A percentile compares a stretch with the other conserved stretches of the same genome.
Evolutionary conservation across 495 filamentous ascomycete genomes (phyloP).

Genomic region (Pseudomonodictys pantanalensis): DNA sequence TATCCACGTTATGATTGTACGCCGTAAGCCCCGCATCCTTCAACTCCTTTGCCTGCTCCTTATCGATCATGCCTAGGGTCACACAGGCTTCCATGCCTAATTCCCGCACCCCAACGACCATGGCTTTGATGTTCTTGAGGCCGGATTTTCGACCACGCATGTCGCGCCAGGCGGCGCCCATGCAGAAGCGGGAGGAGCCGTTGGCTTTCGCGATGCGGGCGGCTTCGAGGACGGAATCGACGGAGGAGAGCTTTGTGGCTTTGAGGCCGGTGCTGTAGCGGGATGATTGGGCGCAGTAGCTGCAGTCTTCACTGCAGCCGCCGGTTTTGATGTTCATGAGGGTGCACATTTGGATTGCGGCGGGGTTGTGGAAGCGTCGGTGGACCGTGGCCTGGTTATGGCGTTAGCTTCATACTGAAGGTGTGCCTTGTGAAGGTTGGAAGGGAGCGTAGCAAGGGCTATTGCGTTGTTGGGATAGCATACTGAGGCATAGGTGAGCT

Average conservation of each 20-base stretch:
- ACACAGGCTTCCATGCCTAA: slow-evolving; percentile 87
- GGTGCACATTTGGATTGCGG: slow-evolving; percentile 81
- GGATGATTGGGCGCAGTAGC: slow-evolving; percentile 83
- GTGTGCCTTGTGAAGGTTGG: background rate
- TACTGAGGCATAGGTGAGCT: slow-evolving; percentile 71
- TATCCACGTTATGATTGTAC: slow-evolving; percentile 89
- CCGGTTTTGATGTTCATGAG: slow-evolving; percentile 96
- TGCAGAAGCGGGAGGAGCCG: slow-evolving; percentile 83
- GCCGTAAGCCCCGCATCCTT: slow-evolving; percentile 80
- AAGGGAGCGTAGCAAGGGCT: too few relatives aligned
- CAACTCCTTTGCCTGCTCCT: slow-evolving; percentile 69
- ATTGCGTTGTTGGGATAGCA: slow-evolving; percentile 33
- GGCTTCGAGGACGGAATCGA: slow-evolving; percentile 72
- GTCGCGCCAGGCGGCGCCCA: slow-evolving; percentile 88
- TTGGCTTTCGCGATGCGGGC: slow-evolving; percentile 73
- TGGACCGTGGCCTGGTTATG: slow-evolving; percentile 62
- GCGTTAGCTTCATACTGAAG: background rate
- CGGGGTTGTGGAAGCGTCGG: slow-evolving; percentile 74
- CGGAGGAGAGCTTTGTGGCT: slow-evolving; percentile 70
- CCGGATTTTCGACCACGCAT: slow-evolving; percentile 82
- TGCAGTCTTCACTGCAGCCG: slow-evolving; percentile 83
- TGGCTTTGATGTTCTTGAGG: slow-evolving; percentile 72
- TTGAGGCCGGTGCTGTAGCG: slow-evolving; percentile 74
- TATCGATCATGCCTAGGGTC: slow-evolving; percentile 84
- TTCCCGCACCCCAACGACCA: slow-evolving; percentile 72